A percentile compares a stretch with the other conserved stretches of the same genome.
Conservation (phyloP, 1,284 basidiomycete species). For the Trametes pubescens region DNA sequence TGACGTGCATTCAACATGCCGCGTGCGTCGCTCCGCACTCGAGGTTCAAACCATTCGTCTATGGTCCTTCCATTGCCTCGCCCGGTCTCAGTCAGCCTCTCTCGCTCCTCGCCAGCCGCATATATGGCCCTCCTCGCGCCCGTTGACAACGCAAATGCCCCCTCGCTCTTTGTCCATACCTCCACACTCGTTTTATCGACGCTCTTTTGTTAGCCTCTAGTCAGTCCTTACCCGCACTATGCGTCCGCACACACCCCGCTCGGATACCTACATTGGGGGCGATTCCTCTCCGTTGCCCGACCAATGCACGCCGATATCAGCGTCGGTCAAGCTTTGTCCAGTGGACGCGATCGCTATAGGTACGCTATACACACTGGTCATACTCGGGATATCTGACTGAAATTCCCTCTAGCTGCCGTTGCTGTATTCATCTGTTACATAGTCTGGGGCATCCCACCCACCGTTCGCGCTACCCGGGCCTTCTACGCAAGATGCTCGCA, state of each 20-base stretch:
- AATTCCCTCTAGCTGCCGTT: slow-evolving; percentile 6
- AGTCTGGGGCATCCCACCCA: slow-evolving; percentile 28
- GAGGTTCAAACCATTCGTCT: too few relatives aligned
- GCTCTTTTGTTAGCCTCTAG: slow-evolving; percentile 15
- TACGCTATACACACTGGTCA: background rate
- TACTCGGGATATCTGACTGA: background rate
- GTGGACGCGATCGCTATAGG: slow-evolving; percentile 20
- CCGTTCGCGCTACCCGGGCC: slow-evolving; percentile 15
- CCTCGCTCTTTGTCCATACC: too few relatives aligned
- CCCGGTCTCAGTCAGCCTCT: slow-evolving; percentile 21
- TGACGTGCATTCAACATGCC: slow-evolving; percentile 2
- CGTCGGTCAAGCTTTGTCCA: slow-evolving; percentile 19
- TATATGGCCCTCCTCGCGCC: slow-evolving; percentile 12
- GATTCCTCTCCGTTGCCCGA: slow-evolving; percentile 1
- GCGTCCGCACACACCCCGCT: slow-evolving; percentile 1
- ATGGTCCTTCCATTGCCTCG: slow-evolving; percentile 15
- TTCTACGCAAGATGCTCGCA: slow-evolving; percentile 4
- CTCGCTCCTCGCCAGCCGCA: slow-evolving; percentile 5
- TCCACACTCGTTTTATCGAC: slow-evolving; percentile 11
- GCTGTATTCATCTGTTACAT: slow-evolving; percentile 24
- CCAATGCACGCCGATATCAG: slow-evolving; percentile 17
- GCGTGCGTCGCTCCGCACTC: background rate
- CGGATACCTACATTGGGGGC: background rate
- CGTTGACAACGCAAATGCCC: background rate
- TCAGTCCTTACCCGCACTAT: slow-evolving; percentile 16